phyloP scores from a whole-genome alignment of 352 stramenopile genomes.

The Globisporangium cystogenes region DNA sequence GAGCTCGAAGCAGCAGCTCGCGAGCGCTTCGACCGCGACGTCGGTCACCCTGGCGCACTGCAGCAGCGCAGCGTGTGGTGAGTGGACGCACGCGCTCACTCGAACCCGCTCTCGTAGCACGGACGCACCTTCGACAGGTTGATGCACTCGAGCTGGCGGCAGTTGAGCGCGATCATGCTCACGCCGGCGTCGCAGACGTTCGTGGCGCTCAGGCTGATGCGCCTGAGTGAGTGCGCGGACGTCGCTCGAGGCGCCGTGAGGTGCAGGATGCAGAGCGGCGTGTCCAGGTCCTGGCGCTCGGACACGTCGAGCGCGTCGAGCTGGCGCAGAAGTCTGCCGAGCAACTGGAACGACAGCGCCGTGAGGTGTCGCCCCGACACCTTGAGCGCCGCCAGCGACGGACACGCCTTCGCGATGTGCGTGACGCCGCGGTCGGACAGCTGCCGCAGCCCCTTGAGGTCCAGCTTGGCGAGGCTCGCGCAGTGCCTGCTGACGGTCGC shows the following conservation, averaged over 20 bases:
- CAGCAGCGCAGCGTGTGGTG: not conserved
- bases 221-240: conserved; percentile 10
- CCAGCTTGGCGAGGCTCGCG: conserved; percentile 34
- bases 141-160: conserved; percentile 33
- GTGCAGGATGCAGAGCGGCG: conserved; percentile 32
- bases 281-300: conserved; percentile 41
- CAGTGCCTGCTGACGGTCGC: conserved; percentile 25
- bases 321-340: conserved; percentile 49
- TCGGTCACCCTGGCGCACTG: conserved; percentile 51
- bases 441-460: conserved; percentile 47
- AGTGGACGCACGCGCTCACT: not conserved
- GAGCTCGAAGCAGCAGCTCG: conserved; percentile 32
- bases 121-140: conserved; percentile 51
- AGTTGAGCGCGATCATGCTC: conserved; percentile 39
- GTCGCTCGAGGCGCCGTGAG: conserved; percentile 15
- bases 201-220: conserved; percentile 42
- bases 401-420: conserved; percentile 42
- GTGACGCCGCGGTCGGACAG: conserved; percentile 50
- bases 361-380: conserved; percentile 49
- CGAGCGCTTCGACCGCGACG: conserved; percentile 39
- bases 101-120: too few relatives aligned
- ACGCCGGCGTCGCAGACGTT: conserved; percentile 63
- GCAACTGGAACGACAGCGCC: conserved; percentile 32
- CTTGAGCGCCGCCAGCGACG: conserved; percentile 29
- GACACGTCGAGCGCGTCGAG: conserved; percentile 38